Percentiles rank a stretch among this genome's conserved stretches.
Evolutionary conservation across 164 flowering plant genomes (phyloP).

Genomic region (Vitis rotundifolia): DNA sequence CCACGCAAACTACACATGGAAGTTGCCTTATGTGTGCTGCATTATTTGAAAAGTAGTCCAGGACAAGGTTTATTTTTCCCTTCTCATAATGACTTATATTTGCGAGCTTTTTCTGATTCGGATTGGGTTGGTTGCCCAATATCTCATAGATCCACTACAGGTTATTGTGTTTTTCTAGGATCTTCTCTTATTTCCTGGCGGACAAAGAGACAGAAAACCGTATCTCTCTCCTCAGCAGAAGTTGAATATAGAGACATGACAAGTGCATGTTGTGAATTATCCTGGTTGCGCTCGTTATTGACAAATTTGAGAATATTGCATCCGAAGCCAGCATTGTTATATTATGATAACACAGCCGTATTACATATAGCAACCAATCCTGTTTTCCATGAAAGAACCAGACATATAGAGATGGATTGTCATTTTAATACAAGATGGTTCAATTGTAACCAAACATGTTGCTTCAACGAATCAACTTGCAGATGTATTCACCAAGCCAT

Average conservation of each 20-base stretch:
- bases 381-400: no score
- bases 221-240: slow-evolving; percentile 18
- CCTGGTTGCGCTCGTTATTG: slow-evolving; percentile 7
- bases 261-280: slow-evolving; percentile 9
- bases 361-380: no score
- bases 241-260: slow-evolving; percentile 15
- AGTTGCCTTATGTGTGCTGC: neutral
- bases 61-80: neutral
- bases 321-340: neutral
- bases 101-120: slow-evolving; percentile 3
- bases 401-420: no score
- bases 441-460: no score
- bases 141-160: slow-evolving; percentile 1
- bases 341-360: no score
- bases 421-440: no score
- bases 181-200: neutral
- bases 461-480: no score
- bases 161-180: slow-evolving; percentile 2
- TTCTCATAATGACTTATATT: neutral
- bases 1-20: slow-evolving; percentile 10
- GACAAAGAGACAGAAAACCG: slow-evolving; percentile 11
- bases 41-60: slow-evolving; percentile 4
- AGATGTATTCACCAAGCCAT: no score
- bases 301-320: slow-evolving; percentile 4
- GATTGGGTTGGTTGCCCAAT: slow-evolving; percentile 8